Evolutionary conservation across 441 rosid species (phyloP).

Genomic region (Syzygium malaccense): DNA sequence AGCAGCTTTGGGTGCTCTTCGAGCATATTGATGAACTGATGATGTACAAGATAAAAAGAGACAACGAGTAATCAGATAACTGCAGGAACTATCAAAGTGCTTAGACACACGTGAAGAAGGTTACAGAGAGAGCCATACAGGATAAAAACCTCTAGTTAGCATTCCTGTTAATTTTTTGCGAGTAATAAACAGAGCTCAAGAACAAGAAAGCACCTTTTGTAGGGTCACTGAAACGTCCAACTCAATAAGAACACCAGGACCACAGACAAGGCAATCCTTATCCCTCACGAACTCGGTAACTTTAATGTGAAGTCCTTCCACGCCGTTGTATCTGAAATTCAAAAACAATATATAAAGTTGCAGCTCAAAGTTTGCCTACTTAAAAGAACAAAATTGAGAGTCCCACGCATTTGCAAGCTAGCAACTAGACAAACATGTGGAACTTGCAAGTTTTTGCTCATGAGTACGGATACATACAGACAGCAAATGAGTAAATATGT

Average conservation of each 20-base stretch:
- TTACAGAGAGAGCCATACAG: neutral
- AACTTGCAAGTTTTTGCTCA: neutral
- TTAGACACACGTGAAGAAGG: neutral
- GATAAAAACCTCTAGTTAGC: neutral
- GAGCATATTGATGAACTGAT: conserved; percentile 68
- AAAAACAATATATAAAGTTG: conserved; percentile 5
- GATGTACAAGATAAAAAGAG: neutral
- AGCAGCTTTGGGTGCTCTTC: conserved; percentile 73
- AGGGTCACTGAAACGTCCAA: conserved; percentile 60
- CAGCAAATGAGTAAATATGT: neutral
- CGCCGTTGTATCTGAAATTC: conserved; percentile 60
- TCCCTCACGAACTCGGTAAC: conserved; percentile 76
- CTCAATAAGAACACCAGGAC: conserved; percentile 86
- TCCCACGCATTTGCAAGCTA: neutral
- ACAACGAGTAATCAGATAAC: neutral
- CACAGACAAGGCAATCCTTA: conserved; percentile 86
- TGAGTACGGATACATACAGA: neutral
- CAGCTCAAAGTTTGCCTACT: neutral
- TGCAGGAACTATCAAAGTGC: neutral
- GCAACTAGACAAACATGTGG: neutral
- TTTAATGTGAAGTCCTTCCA: conserved; percentile 81
- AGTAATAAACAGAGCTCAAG: neutral
- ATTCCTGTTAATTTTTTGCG: neutral
- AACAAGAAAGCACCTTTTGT: conserved; percentile 50
- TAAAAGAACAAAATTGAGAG: neutral